A percentile compares a stretch with the other conserved stretches of the same genome.
Evolutionary conservation across 1,284 basidiomycete genomes (phyloP).

Genomic region (Ceratobasidium theobromae): DNA sequence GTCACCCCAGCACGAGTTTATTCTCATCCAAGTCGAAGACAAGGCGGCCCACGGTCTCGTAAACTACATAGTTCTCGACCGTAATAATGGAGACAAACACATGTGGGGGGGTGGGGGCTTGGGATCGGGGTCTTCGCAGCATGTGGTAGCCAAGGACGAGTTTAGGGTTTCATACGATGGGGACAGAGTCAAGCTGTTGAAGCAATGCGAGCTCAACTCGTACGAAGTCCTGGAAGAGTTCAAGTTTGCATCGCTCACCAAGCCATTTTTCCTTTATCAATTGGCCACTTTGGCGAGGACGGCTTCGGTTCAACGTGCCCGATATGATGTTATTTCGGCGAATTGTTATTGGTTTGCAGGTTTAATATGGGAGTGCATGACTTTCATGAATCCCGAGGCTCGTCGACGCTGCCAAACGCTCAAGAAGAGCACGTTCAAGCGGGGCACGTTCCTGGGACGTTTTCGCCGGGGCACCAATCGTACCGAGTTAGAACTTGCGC

Average conservation of each 20-base stretch:
- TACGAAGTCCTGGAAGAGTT: not conserved
- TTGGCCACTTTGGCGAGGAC: not conserved
- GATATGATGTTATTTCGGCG: not conserved
- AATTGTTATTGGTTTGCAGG: conserved; percentile 6
- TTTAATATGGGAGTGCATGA: not conserved
- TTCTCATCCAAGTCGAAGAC: not conserved
- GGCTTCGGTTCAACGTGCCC: not conserved
- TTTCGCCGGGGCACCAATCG: not conserved
- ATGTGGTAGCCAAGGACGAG: not conserved
- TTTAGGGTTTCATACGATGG: conserved; percentile 9
- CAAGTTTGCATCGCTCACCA: not conserved
- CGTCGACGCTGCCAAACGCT: not conserved
- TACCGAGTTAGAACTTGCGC: not conserved
- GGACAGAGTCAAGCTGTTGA: not conserved
- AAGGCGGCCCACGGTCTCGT: not conserved
- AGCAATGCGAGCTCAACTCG: not conserved
- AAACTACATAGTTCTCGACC: not conserved
- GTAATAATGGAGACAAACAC: not conserved
- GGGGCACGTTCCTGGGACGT: not conserved
- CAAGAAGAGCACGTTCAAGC: not conserved
- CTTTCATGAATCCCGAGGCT: not conserved
- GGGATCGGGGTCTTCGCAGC: not conserved
- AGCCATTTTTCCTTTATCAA: not conserved
- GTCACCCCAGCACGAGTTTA: conserved; percentile 6
- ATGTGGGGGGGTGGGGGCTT: not conserved